A percentile compares a stretch with the other conserved stretches of the same genome.
These are phyloP conservation scores for Scorias spongiosa DNA, from an alignment of 2,329 filamentous ascomycete species.

Conservation along the genomic window DNA sequence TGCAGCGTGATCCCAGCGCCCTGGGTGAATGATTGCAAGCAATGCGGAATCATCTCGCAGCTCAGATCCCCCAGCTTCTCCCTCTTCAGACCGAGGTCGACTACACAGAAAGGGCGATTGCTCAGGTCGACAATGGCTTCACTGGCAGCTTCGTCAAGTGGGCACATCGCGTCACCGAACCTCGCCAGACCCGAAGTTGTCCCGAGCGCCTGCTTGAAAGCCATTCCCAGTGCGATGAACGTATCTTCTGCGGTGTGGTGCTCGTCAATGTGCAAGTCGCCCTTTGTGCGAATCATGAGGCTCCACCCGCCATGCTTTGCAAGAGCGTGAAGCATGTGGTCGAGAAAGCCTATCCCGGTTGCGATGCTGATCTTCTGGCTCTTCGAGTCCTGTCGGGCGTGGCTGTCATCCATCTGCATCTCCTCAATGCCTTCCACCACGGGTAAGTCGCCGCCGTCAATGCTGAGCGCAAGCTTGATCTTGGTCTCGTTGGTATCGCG, in stretches of 20 bases:
- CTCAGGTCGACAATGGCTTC: constrained; percentile 90
- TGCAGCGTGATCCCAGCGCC: constrained; percentile 84
- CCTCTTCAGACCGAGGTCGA: constrained; percentile 69
- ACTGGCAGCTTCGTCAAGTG: constrained; percentile 87
- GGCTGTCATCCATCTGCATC: constrained; percentile 46
- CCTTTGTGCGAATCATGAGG: constrained; percentile 64
- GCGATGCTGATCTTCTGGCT: constrained; percentile 76
- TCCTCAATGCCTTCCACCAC: constrained; percentile 6
- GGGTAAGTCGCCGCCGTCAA: constrained; percentile 64
- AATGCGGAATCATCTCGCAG: constrained; percentile 95
- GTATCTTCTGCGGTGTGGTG: constrained; percentile 96
- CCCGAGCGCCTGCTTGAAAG: constrained; percentile 69
- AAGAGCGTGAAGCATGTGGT: constrained; percentile 96
- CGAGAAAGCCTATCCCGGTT: constrained; percentile 92
- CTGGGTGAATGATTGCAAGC: constrained; percentile 84
- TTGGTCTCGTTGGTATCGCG: constrained; percentile 98
- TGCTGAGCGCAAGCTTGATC: constrained; percentile 79
- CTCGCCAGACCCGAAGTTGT: constrained; percentile 67
- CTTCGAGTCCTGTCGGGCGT: constrained; percentile 72
- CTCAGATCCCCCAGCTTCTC: constrained; percentile 90
- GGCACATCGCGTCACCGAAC: constrained; percentile 83
- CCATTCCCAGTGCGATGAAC: constrained; percentile 71
- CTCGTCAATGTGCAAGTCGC: constrained; percentile 93
- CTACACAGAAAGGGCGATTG: constrained; percentile 73
- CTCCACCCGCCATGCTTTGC: constrained; percentile 95